Evolutionary conservation across 2,329 filamentous ascomycete species (phyloP).

Genomic region (Botryotinia calthae): DNA sequence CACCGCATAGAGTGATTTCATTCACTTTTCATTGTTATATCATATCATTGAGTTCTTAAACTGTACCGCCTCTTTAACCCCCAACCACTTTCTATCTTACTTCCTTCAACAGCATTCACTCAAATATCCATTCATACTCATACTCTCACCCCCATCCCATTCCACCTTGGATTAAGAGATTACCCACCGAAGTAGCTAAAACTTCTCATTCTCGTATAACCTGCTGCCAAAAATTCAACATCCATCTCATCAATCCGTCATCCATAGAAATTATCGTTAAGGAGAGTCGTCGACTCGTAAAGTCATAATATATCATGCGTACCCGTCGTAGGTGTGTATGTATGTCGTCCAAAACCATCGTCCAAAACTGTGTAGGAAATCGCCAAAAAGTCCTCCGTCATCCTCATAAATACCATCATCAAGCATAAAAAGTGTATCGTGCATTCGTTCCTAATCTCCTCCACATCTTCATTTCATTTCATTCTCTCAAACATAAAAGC

Average conservation of each 20-base stretch:
- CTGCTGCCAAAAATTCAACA: neutral
- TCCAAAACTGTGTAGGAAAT: constrained; percentile 13
- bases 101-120: neutral
- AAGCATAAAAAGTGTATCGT: neutral
- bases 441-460: neutral
- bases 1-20: neutral
- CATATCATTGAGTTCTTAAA: neutral
- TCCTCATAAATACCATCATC: constrained; percentile 5
- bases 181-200: neutral
- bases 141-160: neutral
- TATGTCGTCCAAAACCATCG: constrained; percentile 2
- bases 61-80: neutral
- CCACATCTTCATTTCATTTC: neutral
- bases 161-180: neutral
- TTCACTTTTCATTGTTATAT: neutral
- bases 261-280: neutral
- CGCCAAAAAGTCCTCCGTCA: neutral
- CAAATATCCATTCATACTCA: neutral
- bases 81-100: neutral
- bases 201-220: neutral
- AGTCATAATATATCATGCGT: neutral
- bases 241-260: neutral
- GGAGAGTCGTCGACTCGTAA: neutral
- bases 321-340: neutral
- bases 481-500: neutral